phyloP scores from a whole-genome alignment of 176 grass and related monocot species.

The Canna indica region DNA sequence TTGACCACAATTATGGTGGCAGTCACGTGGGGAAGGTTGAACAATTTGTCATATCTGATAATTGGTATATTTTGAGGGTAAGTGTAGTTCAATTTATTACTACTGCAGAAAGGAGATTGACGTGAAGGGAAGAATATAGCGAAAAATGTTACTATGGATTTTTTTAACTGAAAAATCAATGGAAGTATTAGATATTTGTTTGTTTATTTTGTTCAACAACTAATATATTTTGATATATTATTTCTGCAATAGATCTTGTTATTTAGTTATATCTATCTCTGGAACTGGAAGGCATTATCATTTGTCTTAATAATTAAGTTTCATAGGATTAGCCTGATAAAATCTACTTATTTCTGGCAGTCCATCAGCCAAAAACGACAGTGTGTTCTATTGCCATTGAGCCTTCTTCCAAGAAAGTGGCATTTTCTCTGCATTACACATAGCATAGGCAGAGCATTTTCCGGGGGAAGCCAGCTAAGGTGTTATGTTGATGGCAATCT shows the following conservation, averaged over 20 bases:
- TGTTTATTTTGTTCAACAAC: neutral
- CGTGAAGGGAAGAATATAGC: neutral
- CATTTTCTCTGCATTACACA: slow-evolving; percentile 93
- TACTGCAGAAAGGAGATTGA: neutral
- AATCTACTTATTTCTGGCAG: slow-evolving; percentile 27
- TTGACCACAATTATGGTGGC: too few species aligned
- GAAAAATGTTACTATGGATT: neutral
- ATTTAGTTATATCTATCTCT: neutral
- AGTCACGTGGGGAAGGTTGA: neutral
- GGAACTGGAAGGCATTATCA: neutral
- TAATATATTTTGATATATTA: neutral
- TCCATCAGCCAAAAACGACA: slow-evolving; percentile 86
- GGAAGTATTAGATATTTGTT: neutral
- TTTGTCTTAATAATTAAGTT: neutral
- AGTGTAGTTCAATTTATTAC: neutral
- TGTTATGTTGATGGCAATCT: slow-evolving; percentile 77
- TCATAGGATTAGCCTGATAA: neutral
- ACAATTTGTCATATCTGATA: neutral
- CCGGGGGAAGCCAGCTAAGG: slow-evolving; percentile 77
- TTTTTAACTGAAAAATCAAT: neutral
- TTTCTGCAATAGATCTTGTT: neutral
- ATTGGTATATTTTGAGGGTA: neutral
- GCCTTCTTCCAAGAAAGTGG: slow-evolving; percentile 72
- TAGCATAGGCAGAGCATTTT: slow-evolving; percentile 89
- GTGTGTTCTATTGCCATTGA: slow-evolving; percentile 63